Evolutionary conservation across 164 flowering plant genomes (phyloP).

Genomic region (Vitis labrusca): DNA sequence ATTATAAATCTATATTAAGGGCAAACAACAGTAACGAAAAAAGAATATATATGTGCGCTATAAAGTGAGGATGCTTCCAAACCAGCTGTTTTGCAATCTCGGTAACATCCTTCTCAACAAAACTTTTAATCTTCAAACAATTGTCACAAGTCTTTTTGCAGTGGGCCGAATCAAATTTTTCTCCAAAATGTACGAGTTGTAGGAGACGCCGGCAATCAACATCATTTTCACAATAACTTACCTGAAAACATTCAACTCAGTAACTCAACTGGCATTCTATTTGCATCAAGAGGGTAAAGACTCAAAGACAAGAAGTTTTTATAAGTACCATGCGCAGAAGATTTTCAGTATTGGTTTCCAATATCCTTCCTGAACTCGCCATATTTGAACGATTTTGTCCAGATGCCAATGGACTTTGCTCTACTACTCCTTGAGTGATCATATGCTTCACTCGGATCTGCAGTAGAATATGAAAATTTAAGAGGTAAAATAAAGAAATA

Average conservation of each 20-base stretch:
- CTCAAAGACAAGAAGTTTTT: background rate
- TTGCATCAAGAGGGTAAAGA: background rate
- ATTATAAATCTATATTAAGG: background rate
- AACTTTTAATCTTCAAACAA: conserved; percentile 58
- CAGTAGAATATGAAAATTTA: conserved; percentile 2
- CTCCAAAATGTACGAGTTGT: conserved; percentile 94
- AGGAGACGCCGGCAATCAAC: conserved; percentile 92
- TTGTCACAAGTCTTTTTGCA: conserved; percentile 88
- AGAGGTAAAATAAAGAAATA: conserved; percentile 2
- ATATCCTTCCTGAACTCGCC: conserved; percentile 56
- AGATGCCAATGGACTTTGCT: conserved; percentile 62
- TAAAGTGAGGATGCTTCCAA: conserved; percentile 17
- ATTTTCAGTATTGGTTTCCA: conserved; percentile 44
- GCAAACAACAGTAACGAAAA: background rate
- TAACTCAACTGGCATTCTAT: conserved; percentile 2
- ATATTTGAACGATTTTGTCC: conserved; percentile 40
- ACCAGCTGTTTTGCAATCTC: conserved; percentile 78
- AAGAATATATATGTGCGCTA: too few relatives aligned
- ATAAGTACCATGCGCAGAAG: conserved; percentile 79
- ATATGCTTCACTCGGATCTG: conserved; percentile 95
- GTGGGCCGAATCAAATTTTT: conserved; percentile 69
- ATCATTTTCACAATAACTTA: conserved; percentile 94
- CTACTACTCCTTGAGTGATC: conserved; percentile 79
- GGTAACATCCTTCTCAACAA: conserved; percentile 80
- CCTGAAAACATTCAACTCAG: conserved; percentile 44